Conservation (phyloP, 108 stramenopile genomes). For the Conticribra weissflogii region DNA sequence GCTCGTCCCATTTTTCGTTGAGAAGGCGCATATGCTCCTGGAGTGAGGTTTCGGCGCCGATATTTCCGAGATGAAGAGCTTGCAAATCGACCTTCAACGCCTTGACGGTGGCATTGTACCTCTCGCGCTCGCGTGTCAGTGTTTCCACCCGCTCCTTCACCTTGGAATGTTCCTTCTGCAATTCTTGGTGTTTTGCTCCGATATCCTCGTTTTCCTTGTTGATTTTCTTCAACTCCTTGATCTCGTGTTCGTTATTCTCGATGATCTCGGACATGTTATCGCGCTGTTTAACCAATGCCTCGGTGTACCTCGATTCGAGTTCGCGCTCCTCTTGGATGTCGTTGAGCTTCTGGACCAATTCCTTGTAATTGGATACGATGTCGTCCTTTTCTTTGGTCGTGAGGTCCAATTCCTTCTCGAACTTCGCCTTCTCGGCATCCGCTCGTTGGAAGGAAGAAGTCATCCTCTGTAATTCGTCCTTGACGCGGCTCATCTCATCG, state of each 20-base stretch:
- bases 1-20: constrained; percentile 38
- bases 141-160: constrained; percentile 29
- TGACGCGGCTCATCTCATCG: constrained; percentile 19
- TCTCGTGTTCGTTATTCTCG: constrained; percentile 41
- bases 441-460: constrained; percentile 12
- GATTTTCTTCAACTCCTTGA: constrained; percentile 34
- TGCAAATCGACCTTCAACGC: constrained; percentile 45
- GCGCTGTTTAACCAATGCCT: constrained; percentile 46
- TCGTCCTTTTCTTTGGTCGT: constrained; percentile 17
- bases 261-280: constrained; percentile 49
- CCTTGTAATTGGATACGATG: constrained; percentile 14
- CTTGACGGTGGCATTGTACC: constrained; percentile 53
- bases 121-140: constrained; percentile 30
- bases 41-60: constrained; percentile 40
- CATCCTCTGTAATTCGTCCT: constrained; percentile 28
- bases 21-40: constrained; percentile 50
- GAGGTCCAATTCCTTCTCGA: constrained; percentile 17
- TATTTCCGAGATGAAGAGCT: constrained; percentile 25
- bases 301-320: constrained; percentile 44
- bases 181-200: constrained; percentile 7
- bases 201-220: constrained; percentile 9
- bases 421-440: constrained; percentile 6
- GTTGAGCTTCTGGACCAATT: constrained; percentile 33
- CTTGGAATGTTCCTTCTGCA: constrained; percentile 3
- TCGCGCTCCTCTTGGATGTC: constrained; percentile 41